phyloP scores from a whole-genome alignment of 805 yeast genomes.

The Candida tibetensis region DNA sequence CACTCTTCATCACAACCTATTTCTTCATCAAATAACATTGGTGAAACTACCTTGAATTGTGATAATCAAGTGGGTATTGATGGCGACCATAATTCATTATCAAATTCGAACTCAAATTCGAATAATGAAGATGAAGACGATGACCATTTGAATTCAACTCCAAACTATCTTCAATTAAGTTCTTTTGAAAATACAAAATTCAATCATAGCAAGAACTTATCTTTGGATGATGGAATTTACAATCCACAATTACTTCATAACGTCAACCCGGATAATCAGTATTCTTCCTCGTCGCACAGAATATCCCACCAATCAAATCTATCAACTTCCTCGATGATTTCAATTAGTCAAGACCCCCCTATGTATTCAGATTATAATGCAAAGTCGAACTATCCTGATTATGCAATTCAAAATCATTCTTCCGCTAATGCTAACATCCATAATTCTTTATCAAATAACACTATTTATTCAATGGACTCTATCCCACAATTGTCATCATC shows the following conservation, averaged over 20 bases:
- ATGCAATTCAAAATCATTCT: neutral
- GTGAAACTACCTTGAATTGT: neutral
- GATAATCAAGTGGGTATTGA: conserved; percentile 8
- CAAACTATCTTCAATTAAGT: neutral
- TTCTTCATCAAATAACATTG: neutral
- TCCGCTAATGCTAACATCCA: conserved; percentile 5
- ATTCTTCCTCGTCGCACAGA: conserved; percentile 1
- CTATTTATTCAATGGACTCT: conserved; percentile 30
- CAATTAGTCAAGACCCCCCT: conserved; percentile 23
- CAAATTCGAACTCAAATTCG: neutral
- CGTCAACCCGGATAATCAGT: neutral
- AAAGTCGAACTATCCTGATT: neutral
- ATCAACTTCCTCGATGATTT: conserved; percentile 23
- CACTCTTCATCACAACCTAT: too few species aligned
- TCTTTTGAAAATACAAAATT: conserved; percentile 5
- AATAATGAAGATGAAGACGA: conserved; percentile 5
- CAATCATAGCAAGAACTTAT: conserved; percentile 21
- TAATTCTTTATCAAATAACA: conserved; percentile 20
- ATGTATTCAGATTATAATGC: conserved; percentile 3
- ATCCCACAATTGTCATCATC: conserved; percentile 37
- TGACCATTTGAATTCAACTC: conserved; percentile 1
- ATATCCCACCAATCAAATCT: conserved; percentile 17
- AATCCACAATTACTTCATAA: conserved; percentile 5
- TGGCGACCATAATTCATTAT: neutral
- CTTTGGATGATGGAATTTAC: conserved; percentile 18